phyloP scores from a whole-genome alignment of 495 filamentous ascomycete species.

The Elasticomyces elasticus region DNA sequence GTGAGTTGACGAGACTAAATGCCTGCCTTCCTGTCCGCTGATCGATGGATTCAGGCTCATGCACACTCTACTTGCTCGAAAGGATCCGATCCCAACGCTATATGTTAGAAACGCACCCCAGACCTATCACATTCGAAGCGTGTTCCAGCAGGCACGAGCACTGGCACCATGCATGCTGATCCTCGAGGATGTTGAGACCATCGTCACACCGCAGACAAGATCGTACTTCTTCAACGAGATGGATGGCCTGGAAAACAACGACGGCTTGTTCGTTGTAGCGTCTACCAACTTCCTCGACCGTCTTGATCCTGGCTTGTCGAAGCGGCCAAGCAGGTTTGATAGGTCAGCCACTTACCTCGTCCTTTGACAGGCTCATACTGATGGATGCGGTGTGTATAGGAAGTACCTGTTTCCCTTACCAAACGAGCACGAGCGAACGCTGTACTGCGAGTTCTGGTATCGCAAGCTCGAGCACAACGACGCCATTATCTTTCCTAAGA shows the following conservation, averaged over 20 bases:
- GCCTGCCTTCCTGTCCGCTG: slow-evolving; percentile 20
- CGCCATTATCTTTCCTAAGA: slow-evolving; percentile 19
- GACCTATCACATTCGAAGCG: slow-evolving; percentile 23
- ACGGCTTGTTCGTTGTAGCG: slow-evolving; percentile 32
- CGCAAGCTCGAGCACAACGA: slow-evolving; percentile 21
- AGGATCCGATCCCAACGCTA: slow-evolving; percentile 37
- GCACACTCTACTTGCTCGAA: slow-evolving; percentile 42
- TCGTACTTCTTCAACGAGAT: slow-evolving; percentile 60
- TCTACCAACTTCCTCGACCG: slow-evolving; percentile 32
- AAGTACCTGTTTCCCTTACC: slow-evolving; percentile 33
- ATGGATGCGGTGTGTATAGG: no score
- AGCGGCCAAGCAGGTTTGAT: slow-evolving; percentile 32
- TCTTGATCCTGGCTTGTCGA: slow-evolving; percentile 32
- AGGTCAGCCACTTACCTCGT: not conserved
- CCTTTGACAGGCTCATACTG: no score
- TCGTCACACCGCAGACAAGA: slow-evolving; percentile 45
- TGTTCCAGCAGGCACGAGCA: slow-evolving; percentile 28
- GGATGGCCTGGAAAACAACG: slow-evolving; percentile 49
- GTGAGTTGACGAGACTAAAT: not conserved
- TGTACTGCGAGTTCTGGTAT: slow-evolving; percentile 31
- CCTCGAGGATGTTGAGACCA: slow-evolving; percentile 59
- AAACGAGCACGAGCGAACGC: slow-evolving; percentile 23
- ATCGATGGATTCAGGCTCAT: slow-evolving; percentile 38
- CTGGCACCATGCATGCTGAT: slow-evolving; percentile 41
- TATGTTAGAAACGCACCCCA: slow-evolving; percentile 41